A percentile compares a stretch with the other conserved stretches of the same genome.
Conservation (phyloP, 2,329 filamentous ascomycete genomes). For the Chaetomium globosum region DNA sequence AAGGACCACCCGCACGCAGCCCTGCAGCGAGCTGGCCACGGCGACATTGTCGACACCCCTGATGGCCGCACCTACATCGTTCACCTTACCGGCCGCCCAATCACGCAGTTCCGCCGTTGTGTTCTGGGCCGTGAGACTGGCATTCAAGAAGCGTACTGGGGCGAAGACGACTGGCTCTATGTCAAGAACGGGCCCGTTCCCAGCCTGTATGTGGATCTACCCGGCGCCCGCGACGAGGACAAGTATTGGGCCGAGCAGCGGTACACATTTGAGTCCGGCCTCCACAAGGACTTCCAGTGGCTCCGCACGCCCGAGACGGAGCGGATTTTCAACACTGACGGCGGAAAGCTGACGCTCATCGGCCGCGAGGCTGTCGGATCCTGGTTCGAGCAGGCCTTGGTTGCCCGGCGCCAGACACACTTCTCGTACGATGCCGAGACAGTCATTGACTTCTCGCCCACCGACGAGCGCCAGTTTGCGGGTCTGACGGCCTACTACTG, state of each 20-base stretch:
- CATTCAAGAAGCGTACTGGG: slow-evolving; percentile 63
- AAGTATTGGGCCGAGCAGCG: slow-evolving; percentile 54
- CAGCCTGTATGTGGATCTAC: slow-evolving; percentile 56
- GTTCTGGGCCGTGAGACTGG: slow-evolving; percentile 59
- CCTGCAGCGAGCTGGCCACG: slow-evolving; percentile 57
- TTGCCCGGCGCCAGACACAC: slow-evolving; percentile 58
- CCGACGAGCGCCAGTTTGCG: slow-evolving; percentile 63
- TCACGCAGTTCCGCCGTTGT: slow-evolving; percentile 54
- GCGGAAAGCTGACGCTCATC: slow-evolving; percentile 49
- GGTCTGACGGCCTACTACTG: slow-evolving; percentile 65
- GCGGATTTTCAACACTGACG: slow-evolving; percentile 51
- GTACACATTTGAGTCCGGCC: slow-evolving; percentile 51
- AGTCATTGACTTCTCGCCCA: slow-evolving; percentile 54
- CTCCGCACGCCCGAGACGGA: slow-evolving; percentile 58
- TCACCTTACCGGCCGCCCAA: slow-evolving; percentile 56
- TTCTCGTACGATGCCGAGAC: slow-evolving; percentile 66
- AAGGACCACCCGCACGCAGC: slow-evolving; percentile 54
- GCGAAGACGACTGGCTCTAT: slow-evolving; percentile 63
- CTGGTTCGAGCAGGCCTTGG: slow-evolving; percentile 62
- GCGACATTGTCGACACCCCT: slow-evolving; percentile 57
- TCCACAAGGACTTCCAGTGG: slow-evolving; percentile 61
- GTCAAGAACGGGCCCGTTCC: slow-evolving; percentile 61
- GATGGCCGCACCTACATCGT: slow-evolving; percentile 58
- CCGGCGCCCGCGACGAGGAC: slow-evolving; percentile 50
- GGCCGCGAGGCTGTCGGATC: slow-evolving; percentile 59